Percentiles rank a stretch among this genome's conserved stretches.
Evolutionary conservation across 495 filamentous ascomycete genomes (phyloP).

Genomic region (Rusavskia elegans): DNA sequence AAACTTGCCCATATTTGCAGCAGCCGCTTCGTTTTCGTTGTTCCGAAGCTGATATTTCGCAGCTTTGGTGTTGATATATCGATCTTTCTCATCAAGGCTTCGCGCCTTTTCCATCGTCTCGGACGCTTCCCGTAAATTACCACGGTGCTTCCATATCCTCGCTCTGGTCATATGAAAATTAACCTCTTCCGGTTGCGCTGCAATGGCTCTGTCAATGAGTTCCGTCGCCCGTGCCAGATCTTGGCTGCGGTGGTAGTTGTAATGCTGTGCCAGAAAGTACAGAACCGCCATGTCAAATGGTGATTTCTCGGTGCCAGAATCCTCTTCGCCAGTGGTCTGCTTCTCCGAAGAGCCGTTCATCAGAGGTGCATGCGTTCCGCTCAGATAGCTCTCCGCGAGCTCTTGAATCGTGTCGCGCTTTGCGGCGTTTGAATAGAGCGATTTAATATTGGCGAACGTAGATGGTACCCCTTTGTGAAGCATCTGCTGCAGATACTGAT

Average conservation of each 20-base stretch:
- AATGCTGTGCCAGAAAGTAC: conserved; percentile 93
- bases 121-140: conserved; percentile 63
- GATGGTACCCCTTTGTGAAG: conserved; percentile 93
- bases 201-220: conserved; percentile 67
- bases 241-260: conserved; percentile 80
- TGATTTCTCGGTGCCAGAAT: conserved; percentile 16
- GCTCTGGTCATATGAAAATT: conserved; percentile 94
- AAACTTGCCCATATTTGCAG: conserved; percentile 87
- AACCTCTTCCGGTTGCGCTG: conserved; percentile 58
- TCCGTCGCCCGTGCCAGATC: conserved; percentile 67
- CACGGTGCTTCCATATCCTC: conserved; percentile 84
- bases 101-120: conserved; percentile 82
- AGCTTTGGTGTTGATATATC: conserved; percentile 95
- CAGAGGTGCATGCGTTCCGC: conserved; percentile 24
- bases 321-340: conserved; percentile 30
- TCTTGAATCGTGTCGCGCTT: conserved; percentile 64
- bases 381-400: conserved; percentile 63
- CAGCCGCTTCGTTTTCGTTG: conserved; percentile 67
- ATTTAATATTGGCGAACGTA: conserved; percentile 88
- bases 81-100: conserved; percentile 69
- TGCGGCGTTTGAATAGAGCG: conserved; percentile 58
- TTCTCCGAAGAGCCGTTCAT: conserved; percentile 32
- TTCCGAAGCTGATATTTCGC: conserved; percentile 95
- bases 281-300: conserved; percentile 62
- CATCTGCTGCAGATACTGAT: conserved; percentile 71